Conservation (phyloP, 2,329 filamentous ascomycete genomes). For the Fusarium vanettenii region DNA sequence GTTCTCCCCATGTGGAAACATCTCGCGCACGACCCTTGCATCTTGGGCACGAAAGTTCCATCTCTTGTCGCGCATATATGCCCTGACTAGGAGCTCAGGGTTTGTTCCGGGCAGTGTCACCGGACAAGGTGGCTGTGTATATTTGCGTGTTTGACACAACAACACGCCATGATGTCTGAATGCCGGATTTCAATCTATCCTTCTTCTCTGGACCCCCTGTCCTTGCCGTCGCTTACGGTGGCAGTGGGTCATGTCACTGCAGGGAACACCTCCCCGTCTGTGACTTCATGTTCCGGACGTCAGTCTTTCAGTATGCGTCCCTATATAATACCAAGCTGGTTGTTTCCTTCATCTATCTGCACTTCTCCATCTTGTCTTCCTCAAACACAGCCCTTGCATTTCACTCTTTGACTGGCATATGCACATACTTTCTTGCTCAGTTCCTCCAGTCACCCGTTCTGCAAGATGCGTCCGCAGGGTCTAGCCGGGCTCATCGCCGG, state of each 20-base stretch:
- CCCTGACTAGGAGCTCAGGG: neutral
- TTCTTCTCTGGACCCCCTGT: neutral
- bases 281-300: neutral
- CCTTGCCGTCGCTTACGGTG: neutral
- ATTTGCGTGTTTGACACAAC: neutral
- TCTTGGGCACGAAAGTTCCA: neutral
- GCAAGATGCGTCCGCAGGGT: neutral
- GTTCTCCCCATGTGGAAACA: neutral
- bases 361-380: neutral
- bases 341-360: neutral
- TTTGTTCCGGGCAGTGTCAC: neutral
- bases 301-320: neutral
- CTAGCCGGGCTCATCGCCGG: neutral
- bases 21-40: neutral
- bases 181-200: neutral
- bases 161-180: neutral
- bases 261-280: neutral
- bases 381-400: neutral
- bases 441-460: neutral
- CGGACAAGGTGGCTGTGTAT: neutral
- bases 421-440: neutral
- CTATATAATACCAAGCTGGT: neutral
- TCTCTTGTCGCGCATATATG: neutral
- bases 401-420: neutral
- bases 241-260: neutral